Conservation (phyloP, 805 yeast genomes). For the Kodamaea jinghongensis region DNA sequence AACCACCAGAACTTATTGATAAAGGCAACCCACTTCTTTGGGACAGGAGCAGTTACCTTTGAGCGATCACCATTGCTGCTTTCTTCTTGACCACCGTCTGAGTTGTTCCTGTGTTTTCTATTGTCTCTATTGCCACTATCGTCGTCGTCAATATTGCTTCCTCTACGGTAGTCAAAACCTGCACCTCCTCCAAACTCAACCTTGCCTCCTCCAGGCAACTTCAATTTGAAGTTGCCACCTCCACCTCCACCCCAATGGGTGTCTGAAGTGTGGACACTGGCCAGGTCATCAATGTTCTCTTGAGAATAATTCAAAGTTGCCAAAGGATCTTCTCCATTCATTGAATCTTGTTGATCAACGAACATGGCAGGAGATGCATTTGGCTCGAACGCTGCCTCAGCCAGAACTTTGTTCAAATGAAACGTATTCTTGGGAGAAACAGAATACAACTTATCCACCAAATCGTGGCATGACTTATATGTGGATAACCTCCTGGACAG, state of each 20-base stretch:
- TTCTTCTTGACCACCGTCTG: background rate
- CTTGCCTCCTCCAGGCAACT: slow-evolving; percentile 21
- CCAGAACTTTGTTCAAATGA: slow-evolving; percentile 29
- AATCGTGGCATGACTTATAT: slow-evolving; percentile 7
- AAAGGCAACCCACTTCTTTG: background rate
- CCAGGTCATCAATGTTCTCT: slow-evolving; percentile 10
- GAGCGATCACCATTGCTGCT: background rate
- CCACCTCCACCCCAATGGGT: slow-evolving; percentile 27
- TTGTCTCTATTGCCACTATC: slow-evolving; percentile 1
- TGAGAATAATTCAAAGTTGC: slow-evolving; percentile 1
- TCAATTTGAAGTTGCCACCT: slow-evolving; percentile 21
- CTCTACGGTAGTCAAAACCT: slow-evolving; percentile 21
- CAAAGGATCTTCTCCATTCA: slow-evolving; percentile 10
- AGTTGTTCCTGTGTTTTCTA: background rate
- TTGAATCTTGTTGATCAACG: slow-evolving; percentile 11
- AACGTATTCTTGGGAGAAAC: slow-evolving; percentile 41
- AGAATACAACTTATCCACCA: slow-evolving; percentile 38
- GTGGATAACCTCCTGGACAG: slow-evolving; percentile 2
- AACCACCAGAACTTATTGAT: slow-evolving; percentile 23
- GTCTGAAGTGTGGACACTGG: slow-evolving; percentile 2
- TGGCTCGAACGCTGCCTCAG: slow-evolving; percentile 21
- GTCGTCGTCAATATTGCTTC: background rate
- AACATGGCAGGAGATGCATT: background rate
- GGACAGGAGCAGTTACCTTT: background rate
- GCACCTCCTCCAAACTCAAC: slow-evolving; percentile 28